Percentiles rank a stretch among this genome's conserved stretches.
phyloP scores from a whole-genome alignment of 2,329 filamentous ascomycete genomes.

The Bipolaris cookei region DNA sequence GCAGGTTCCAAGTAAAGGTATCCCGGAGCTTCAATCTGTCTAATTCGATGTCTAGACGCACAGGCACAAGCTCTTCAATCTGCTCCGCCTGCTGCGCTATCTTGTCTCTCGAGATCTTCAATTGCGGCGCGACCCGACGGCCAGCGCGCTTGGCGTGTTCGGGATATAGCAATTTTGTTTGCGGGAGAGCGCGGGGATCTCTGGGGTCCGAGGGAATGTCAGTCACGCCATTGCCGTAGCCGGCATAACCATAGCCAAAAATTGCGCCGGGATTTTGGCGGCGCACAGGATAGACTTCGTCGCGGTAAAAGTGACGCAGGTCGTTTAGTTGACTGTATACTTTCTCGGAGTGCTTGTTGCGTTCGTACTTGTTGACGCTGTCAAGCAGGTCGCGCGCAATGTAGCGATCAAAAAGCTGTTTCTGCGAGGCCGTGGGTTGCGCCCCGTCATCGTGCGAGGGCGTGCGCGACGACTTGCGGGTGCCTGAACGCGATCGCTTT shows the following conservation, averaged over 20 bases:
- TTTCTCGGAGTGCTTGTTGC: constrained; percentile 61
- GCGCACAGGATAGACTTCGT: constrained; percentile 64
- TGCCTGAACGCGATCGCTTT: constrained; percentile 67
- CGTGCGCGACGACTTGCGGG: constrained; percentile 55
- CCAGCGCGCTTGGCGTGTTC: constrained; percentile 76
- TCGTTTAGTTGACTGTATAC: constrained; percentile 65
- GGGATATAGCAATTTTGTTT: constrained; percentile 75
- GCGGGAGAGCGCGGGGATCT: constrained; percentile 59
- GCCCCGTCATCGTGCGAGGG: constrained; percentile 47
- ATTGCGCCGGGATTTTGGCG: constrained; percentile 63
- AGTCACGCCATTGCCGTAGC: constrained; percentile 86
- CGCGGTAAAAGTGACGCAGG: constrained; percentile 36
- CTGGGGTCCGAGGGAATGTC: constrained; percentile 51
- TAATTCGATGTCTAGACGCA: constrained; percentile 91
- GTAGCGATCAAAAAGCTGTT: constrained; percentile 66
- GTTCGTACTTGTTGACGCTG: constrained; percentile 60
- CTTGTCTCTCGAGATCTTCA: constrained; percentile 82
- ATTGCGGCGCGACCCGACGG: constrained; percentile 72
- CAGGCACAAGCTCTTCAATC: constrained; percentile 87
- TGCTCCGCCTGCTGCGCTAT: constrained; percentile 85
- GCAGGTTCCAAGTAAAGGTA: constrained; percentile 98
- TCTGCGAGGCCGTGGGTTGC: constrained; percentile 45
- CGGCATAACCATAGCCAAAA: constrained; percentile 78
- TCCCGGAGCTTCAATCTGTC: constrained; percentile 95
- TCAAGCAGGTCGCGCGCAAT: constrained; percentile 68